Evolutionary conservation across 169 alveolate species (phyloP).

Genomic region (Amoebophrya sp.): DNA sequence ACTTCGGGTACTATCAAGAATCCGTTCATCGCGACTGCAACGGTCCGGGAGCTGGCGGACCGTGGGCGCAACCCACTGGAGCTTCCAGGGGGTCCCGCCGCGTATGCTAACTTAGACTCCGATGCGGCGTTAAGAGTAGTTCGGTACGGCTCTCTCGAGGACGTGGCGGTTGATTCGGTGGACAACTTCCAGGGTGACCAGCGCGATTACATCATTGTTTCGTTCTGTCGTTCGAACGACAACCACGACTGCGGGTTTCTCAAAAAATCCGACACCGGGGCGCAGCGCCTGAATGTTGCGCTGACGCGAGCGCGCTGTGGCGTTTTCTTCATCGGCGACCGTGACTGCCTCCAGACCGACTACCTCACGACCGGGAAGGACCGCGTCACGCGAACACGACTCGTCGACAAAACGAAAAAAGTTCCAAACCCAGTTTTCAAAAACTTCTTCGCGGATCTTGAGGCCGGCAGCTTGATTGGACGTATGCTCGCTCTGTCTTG

Average conservation of each 20-base stretch:
- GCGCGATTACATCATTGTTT: background rate
- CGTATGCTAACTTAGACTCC: background rate
- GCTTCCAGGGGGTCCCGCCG: background rate
- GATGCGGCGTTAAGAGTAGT: background rate
- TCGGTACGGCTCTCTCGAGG: background rate
- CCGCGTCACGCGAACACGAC: background rate
- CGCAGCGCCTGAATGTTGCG: conserved; percentile 14
- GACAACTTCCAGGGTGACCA: conserved; percentile 24
- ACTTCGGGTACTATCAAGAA: no score
- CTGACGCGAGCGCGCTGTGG: background rate
- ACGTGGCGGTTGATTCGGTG: background rate
- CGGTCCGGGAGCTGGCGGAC: background rate
- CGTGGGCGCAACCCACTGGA: background rate
- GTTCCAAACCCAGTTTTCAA: background rate
- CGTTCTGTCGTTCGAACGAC: background rate
- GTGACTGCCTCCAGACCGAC: background rate
- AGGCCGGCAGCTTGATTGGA: background rate
- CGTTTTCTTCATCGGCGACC: background rate
- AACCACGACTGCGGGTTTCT: conserved; percentile 11
- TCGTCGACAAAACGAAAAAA: background rate
- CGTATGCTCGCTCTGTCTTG: background rate
- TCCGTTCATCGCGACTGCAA: background rate
- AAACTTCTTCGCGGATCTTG: background rate
- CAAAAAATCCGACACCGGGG: background rate
- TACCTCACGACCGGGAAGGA: background rate